Conservation (phyloP, 306 rosid species). For the Adenanthera pavonina region DNA sequence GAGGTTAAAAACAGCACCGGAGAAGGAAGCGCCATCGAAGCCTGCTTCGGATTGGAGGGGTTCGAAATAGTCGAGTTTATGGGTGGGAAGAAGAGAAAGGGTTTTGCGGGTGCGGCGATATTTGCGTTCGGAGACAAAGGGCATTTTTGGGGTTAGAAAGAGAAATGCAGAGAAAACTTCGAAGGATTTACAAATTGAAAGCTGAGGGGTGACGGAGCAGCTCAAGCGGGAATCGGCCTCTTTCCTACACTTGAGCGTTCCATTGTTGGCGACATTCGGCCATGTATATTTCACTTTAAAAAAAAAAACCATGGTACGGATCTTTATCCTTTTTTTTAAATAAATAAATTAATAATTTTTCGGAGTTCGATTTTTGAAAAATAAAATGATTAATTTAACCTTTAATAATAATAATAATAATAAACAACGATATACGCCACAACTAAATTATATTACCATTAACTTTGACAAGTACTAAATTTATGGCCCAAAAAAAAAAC, state of each 20-base stretch:
- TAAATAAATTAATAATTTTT: too few relatives aligned
- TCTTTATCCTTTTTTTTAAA: neutral
- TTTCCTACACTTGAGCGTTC: neutral
- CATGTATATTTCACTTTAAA: neutral
- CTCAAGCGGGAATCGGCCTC: conserved; percentile 36
- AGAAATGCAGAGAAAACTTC: too few relatives aligned
- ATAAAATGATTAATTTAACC: too few relatives aligned
- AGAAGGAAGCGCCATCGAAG: conserved; percentile 58
- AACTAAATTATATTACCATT: too few relatives aligned
- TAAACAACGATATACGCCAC: too few relatives aligned
- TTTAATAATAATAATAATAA: too few relatives aligned
- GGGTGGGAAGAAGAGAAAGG: conserved; percentile 34
- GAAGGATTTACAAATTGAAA: neutral
- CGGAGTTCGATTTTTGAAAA: too few relatives aligned
- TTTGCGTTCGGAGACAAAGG: conserved; percentile 42
- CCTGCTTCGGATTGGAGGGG: conserved; percentile 27
- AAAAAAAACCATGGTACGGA: too few relatives aligned
- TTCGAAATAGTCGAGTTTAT: conserved; percentile 43
- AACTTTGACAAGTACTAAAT: too few relatives aligned
- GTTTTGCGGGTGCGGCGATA: conserved; percentile 54
- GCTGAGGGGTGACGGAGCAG: neutral
- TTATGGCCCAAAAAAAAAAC: too few relatives aligned
- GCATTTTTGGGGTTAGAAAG: neutral
- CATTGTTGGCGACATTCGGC: neutral
- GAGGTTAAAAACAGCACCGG: conserved; percentile 72